phyloP scores from a whole-genome alignment of 116 monocot species.

The Zostera marina region DNA sequence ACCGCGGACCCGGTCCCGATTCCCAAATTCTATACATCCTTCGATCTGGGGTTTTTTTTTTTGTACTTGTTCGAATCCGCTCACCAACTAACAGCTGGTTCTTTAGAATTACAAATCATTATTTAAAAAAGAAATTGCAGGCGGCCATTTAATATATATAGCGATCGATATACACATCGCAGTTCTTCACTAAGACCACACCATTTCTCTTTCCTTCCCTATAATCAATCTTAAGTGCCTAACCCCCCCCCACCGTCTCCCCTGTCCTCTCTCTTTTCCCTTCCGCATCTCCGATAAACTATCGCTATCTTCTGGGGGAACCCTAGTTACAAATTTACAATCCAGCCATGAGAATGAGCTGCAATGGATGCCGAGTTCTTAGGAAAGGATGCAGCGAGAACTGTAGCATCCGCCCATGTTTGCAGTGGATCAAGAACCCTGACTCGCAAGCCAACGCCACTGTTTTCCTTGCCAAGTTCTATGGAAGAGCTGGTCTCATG shows the following conservation, averaged over 20 bases:
- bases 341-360: slow-evolving; percentile 55
- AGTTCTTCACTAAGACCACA: no score
- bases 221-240: neutral
- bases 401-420: slow-evolving; percentile 61
- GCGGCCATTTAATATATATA: no score
- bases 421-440: slow-evolving; percentile 63
- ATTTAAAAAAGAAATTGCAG: no score
- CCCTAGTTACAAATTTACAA: neutral
- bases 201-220: neutral
- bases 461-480: slow-evolving; percentile 77
- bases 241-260: neutral
- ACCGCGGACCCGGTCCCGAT: neutral
- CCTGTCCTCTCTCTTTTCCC: neutral
- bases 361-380: slow-evolving; percentile 72
- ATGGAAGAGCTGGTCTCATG: slow-evolving; percentile 64
- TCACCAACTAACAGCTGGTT: slow-evolving; percentile 5
- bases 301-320: no score
- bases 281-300: neutral
- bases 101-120: neutral
- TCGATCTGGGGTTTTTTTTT: neutral
- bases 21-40: neutral
- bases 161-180: no score
- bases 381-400: slow-evolving; percentile 66
- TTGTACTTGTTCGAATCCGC: neutral
- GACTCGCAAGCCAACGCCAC: slow-evolving; percentile 68